A percentile compares a stretch with the other conserved stretches of the same genome.
These are phyloP conservation scores for Epicoccum sorghinum DNA, from an alignment of 2,329 filamentous ascomycete genomes.

Conservation along the genomic window DNA sequence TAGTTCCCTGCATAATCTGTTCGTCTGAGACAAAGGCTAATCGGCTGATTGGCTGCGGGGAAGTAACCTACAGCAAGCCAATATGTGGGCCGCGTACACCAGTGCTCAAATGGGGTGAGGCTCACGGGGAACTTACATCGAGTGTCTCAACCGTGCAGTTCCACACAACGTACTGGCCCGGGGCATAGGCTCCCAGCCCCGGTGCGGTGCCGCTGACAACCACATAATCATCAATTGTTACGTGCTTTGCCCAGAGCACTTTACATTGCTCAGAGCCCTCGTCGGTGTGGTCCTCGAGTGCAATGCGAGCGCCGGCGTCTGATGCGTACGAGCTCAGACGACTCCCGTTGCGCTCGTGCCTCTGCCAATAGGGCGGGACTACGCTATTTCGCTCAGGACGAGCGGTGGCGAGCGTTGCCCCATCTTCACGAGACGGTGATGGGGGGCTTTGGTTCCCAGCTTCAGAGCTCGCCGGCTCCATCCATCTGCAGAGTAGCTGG, in stretches of 20 bases:
- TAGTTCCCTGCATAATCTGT: conserved; percentile 20
- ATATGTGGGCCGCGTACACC: conserved; percentile 20
- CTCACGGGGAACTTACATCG: conserved; percentile 62
- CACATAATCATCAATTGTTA: conserved; percentile 66
- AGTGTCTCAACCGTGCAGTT: conserved; percentile 87
- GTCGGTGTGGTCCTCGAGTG: conserved; percentile 68
- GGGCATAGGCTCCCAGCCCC: conserved; percentile 74
- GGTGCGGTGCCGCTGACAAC: conserved; percentile 63
- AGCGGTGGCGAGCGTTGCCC: conserved; percentile 27
- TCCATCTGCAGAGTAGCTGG: conserved; percentile 45
- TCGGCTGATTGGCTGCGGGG: conserved; percentile 25
- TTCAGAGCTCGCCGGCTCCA: conserved; percentile 47
- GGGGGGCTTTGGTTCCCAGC: conserved; percentile 33
- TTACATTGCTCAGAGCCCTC: conserved; percentile 63
- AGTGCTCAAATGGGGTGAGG: conserved; percentile 20
- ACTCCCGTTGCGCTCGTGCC: conserved; percentile 48
- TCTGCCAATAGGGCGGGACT: conserved; percentile 57
- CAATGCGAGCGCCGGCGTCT: conserved; percentile 55
- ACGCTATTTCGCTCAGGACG: conserved; percentile 40
- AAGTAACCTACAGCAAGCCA: conserved; percentile 9
- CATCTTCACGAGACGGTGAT: conserved; percentile 29
- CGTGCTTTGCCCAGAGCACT: conserved; percentile 66
- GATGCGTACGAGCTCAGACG: conserved; percentile 44
- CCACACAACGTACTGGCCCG: conserved; percentile 72
- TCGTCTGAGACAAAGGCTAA: conserved; percentile 8